Evolutionary conservation across 768 basidiomycete species (phyloP).

Genomic region (Zangia roseola): DNA sequence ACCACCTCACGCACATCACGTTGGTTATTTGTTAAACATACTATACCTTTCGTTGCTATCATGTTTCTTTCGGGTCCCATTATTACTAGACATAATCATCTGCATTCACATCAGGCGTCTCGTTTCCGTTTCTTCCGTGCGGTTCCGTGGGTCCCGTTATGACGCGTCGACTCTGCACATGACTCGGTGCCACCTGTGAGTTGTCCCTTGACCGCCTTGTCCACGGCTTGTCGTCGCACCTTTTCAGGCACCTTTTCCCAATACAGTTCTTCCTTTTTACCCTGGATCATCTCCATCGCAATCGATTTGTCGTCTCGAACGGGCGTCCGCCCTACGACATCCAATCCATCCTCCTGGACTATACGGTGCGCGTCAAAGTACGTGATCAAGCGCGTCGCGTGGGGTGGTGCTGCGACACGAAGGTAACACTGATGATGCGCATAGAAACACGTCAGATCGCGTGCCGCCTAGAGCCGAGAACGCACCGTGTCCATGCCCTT

Average conservation of each 20-base stretch:
- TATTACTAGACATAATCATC: no score
- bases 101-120: not conserved
- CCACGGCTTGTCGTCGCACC: conserved; percentile 59
- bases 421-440: conserved; percentile 61
- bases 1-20: not conserved
- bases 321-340: conserved; percentile 42
- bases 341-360: conserved; percentile 53
- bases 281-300: conserved; percentile 54
- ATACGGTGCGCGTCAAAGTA: conserved; percentile 41
- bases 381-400: conserved; percentile 44
- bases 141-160: not conserved
- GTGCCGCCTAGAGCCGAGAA: not conserved
- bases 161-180: not conserved
- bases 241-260: conserved; percentile 82
- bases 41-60: conserved; percentile 4
- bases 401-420: conserved; percentile 54
- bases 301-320: conserved; percentile 33
- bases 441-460: not conserved
- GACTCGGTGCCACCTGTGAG: not conserved
- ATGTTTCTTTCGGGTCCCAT: not conserved
- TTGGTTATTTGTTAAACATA: not conserved
- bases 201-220: conserved; percentile 34
- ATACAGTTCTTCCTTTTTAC: conserved; percentile 67
- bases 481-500: conserved; percentile 75
- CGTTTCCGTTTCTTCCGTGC: conserved; percentile 19